Conservation (phyloP, 2,329 filamentous ascomycete species). For the Stagonosporopsis cucurbitacearum region DNA sequence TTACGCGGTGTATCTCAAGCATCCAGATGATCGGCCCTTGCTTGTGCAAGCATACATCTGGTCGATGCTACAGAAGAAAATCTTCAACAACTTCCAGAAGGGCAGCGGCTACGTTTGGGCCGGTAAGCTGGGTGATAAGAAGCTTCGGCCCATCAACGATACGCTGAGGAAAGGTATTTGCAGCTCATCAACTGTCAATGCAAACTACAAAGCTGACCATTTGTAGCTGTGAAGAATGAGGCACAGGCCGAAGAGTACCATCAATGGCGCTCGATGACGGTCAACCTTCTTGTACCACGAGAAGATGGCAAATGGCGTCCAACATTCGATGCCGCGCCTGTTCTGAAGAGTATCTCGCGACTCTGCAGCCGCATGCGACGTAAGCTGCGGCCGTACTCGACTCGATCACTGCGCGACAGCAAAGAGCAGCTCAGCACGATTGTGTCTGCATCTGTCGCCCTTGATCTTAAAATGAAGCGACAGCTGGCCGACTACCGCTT, state of each 20-base stretch:
- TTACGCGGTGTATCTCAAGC: slow-evolving; percentile 42
- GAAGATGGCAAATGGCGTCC: slow-evolving; percentile 47
- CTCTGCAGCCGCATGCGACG: slow-evolving; percentile 40
- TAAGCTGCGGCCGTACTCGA: slow-evolving; percentile 43
- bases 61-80: slow-evolving; percentile 45
- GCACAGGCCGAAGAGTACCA: slow-evolving; percentile 47
- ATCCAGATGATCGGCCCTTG: slow-evolving; percentile 41
- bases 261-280: slow-evolving; percentile 45
- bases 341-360: slow-evolving; percentile 43
- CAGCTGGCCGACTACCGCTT: slow-evolving; percentile 48
- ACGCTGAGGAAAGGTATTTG: slow-evolving; percentile 43
- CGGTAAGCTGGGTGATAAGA: slow-evolving; percentile 46
- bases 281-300: slow-evolving; percentile 47
- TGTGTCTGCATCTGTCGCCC: slow-evolving; percentile 44
- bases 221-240: slow-evolving; percentile 47
- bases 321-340: slow-evolving; percentile 43
- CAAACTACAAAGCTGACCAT: slow-evolving; percentile 11
- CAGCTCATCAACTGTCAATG: not conserved
- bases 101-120: slow-evolving; percentile 49
- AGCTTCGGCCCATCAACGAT: slow-evolving; percentile 46
- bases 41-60: slow-evolving; percentile 48
- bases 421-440: slow-evolving; percentile 45
- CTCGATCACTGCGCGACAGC: slow-evolving; percentile 35
- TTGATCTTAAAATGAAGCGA: slow-evolving; percentile 48
- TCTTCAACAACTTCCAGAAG: slow-evolving; percentile 46